Evolutionary conservation across 176 grass and related monocot species (phyloP).

Genomic region (Eragrostis nindensis): DNA sequence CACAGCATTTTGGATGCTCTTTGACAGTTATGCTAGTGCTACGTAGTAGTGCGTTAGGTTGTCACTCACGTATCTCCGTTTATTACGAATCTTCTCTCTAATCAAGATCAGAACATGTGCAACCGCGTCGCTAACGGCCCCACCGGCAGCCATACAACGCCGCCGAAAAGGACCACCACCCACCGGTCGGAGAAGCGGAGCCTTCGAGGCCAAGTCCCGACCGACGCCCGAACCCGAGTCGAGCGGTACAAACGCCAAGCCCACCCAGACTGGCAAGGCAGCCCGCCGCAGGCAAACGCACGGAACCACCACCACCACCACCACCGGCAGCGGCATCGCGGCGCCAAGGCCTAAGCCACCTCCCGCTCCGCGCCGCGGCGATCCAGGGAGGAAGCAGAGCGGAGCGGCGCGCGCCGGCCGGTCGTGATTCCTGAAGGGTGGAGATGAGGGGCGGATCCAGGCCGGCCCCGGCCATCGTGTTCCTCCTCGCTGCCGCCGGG

Average conservation of each 20-base stretch:
- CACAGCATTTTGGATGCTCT: not conserved
- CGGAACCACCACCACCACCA: not conserved
- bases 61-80: not conserved
- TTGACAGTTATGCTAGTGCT: not conserved
- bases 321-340: not conserved
- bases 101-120: not conserved
- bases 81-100: not conserved
- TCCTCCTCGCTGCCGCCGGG: constrained; percentile 45
- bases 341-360: constrained; percentile 16
- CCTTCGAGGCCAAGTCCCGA: constrained; percentile 19
- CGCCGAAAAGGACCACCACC: constrained; percentile 44
- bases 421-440: constrained; percentile 1
- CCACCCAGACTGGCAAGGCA: not conserved
- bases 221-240: not conserved
- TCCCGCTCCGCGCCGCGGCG: not conserved
- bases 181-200: constrained; percentile 23
- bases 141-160: constrained; percentile 24
- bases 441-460: constrained; percentile 60
- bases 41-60: not conserved
- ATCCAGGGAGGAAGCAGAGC: not conserved
- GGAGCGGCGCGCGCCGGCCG: not conserved
- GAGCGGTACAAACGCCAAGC: constrained; percentile 8
- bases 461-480: constrained; percentile 27
- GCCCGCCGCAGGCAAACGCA: constrained; percentile 7
- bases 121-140: not conserved